These are phyloP conservation scores for Rhizopogon vinicolor DNA, from an alignment of 768 basidiomycete species.

Conservation along the genomic window DNA sequence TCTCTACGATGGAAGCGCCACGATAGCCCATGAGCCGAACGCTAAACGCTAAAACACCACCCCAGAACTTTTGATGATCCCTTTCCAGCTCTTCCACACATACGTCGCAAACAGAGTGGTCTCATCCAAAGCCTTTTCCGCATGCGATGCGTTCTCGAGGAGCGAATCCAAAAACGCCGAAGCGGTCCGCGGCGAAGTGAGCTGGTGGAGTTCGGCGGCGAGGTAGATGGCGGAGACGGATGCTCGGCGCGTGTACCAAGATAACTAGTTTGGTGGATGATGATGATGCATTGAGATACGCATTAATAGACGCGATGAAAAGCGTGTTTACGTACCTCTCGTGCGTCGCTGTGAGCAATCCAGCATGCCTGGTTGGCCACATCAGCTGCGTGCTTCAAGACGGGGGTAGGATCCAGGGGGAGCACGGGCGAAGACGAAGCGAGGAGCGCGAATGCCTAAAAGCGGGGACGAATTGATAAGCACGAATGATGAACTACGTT, in stretches of 20 bases:
- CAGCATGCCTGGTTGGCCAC: conserved; percentile 73
- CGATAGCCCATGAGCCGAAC: no score
- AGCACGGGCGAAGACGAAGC: conserved; percentile 46
- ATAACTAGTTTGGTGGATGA: conserved; percentile 35
- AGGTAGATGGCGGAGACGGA: conserved; percentile 65
- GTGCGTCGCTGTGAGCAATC: conserved; percentile 45
- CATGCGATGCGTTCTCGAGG: conserved; percentile 41
- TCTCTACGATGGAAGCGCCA: no score
- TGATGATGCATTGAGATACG: neutral
- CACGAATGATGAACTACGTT: no score
- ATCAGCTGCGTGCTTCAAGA: conserved; percentile 50
- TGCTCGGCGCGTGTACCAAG: conserved; percentile 70
- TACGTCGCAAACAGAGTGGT: conserved; percentile 54
- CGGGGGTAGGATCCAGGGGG: conserved; percentile 56
- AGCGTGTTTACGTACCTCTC: conserved; percentile 43
- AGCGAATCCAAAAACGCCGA: conserved; percentile 62
- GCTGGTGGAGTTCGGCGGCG: conserved; percentile 79
- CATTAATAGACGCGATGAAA: no score
- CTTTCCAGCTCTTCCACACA: conserved; percentile 63
- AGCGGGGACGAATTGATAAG: neutral
- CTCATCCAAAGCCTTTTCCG: conserved; percentile 49
- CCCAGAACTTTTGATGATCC: conserved; percentile 67
- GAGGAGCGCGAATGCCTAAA: conserved; percentile 69
- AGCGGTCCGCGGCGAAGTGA: conserved; percentile 71
- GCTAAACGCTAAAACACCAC: conserved; percentile 17